phyloP scores from a whole-genome alignment of 805 yeast species.

The Candida arabinofermentans region DNA sequence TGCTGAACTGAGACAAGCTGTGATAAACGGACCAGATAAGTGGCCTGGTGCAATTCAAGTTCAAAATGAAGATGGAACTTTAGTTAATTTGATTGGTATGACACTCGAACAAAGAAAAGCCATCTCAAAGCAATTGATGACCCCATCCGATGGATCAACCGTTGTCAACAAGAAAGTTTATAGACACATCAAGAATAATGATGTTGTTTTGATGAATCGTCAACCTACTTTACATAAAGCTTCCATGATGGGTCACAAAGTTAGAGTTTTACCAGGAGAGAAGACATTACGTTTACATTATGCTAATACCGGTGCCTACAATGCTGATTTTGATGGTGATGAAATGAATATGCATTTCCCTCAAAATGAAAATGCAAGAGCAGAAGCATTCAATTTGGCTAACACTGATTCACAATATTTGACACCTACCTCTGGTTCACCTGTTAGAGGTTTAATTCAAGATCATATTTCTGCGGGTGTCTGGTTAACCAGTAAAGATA shows the following conservation, averaged over 20 bases:
- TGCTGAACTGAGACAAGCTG: conserved; percentile 88
- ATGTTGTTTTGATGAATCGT: conserved; percentile 96
- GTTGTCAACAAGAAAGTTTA: conserved; percentile 86
- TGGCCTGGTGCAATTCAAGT: conserved; percentile 99
- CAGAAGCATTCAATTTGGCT: conserved; percentile 92
- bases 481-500: conserved; percentile 92
- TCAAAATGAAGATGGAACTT: conserved; percentile 90
- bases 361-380: conserved; percentile 93
- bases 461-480: conserved; percentile 99
- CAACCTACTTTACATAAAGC: conserved; percentile 99
- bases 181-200: conserved; percentile 92
- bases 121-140: conserved; percentile 86
- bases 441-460: conserved; percentile 97
- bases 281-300: conserved; percentile 94
- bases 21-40: conserved; percentile 92
- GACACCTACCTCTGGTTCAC: conserved; percentile 98
- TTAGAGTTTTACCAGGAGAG: conserved; percentile 94
- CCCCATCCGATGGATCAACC: conserved; percentile 65
- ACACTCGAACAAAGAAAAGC: conserved; percentile 91
- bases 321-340: conserved; percentile 99
- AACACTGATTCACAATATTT: conserved; percentile 96
- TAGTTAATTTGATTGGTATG: conserved; percentile 83
- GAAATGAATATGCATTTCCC: conserved; percentile 99
- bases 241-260: conserved; percentile 99
- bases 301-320: conserved; percentile 98